Conservation (phyloP, 495 filamentous ascomycete species). For the Penicillium arizonense region DNA sequence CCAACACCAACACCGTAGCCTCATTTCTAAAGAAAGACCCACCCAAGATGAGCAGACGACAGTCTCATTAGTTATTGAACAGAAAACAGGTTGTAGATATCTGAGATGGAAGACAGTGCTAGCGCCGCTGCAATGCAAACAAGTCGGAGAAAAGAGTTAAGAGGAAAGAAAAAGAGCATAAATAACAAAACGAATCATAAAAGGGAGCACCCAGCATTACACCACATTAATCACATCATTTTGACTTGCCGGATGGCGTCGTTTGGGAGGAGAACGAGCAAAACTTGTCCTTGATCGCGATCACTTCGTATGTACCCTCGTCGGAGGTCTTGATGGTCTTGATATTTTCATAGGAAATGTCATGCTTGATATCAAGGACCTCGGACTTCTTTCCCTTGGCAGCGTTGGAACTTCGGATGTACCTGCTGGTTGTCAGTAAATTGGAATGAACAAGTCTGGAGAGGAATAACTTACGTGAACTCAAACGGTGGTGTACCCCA, state of each 20-base stretch:
- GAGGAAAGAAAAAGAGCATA: slow-evolving; percentile 1
- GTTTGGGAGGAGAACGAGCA: slow-evolving; percentile 77
- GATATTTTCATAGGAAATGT: slow-evolving; percentile 74
- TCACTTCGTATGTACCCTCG: slow-evolving; percentile 96
- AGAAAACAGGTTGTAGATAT: slow-evolving; percentile 6
- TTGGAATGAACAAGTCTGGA: background rate
- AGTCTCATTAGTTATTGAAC: background rate
- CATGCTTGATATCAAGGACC: slow-evolving; percentile 85
- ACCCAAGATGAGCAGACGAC: background rate
- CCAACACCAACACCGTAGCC: no score
- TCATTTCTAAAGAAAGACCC: background rate
- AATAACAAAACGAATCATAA: slow-evolving; percentile 14
- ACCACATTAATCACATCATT: slow-evolving; percentile 20
- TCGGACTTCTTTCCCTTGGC: slow-evolving; percentile 71
- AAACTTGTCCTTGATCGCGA: slow-evolving; percentile 87
- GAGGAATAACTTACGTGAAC: slow-evolving; percentile 64
- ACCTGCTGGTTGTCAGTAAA: slow-evolving; percentile 42
- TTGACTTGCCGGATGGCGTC: slow-evolving; percentile 47
- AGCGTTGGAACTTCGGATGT: slow-evolving; percentile 83
- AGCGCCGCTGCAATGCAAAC: slow-evolving; percentile 43
- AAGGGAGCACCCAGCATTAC: slow-evolving; percentile 18
- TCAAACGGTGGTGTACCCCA: slow-evolving; percentile 95
- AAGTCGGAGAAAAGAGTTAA: slow-evolving; percentile 7
- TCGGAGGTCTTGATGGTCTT: slow-evolving; percentile 80
- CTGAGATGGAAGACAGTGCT: slow-evolving; percentile 10